phyloP scores from a whole-genome alignment of 306 rosid genomes.

The Vigna unguiculata region DNA sequence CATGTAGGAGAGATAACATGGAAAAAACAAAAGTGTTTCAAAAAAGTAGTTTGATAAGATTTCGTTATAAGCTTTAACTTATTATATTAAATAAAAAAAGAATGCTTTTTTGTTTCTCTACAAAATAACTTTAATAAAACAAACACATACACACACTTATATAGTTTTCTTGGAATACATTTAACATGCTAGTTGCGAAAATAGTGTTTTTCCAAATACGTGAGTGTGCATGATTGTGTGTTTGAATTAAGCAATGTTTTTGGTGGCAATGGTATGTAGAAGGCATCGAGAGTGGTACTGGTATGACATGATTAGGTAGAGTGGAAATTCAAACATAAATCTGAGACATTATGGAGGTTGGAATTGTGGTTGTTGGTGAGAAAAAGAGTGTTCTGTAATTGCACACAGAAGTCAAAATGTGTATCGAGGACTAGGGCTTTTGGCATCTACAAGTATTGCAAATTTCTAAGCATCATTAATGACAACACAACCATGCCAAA shows the following conservation, averaged over 20 bases:
- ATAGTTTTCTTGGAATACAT: too few species aligned
- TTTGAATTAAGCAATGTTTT: constrained; percentile 12
- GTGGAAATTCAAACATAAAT: constrained; percentile 38
- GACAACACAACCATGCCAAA: constrained; percentile 37
- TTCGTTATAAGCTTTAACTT: too few species aligned
- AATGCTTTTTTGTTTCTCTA: too few species aligned
- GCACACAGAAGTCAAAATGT: constrained; percentile 44
- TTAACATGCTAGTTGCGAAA: too few species aligned
- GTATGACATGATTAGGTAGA: constrained; percentile 7
- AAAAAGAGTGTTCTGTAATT: constrained; percentile 35
- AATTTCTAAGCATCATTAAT: constrained; percentile 52
- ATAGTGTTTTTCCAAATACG: too few species aligned
- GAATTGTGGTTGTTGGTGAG: constrained; percentile 44
- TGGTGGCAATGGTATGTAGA: background rate
- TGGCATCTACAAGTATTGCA: constrained; percentile 31
- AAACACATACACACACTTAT: too few species aligned
- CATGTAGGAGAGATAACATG: too few species aligned
- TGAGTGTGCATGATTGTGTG: background rate
- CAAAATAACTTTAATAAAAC: too few species aligned
- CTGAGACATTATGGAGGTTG: constrained; percentile 27
- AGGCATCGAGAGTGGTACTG: background rate
- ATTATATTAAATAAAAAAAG: too few species aligned
- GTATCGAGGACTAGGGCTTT: constrained; percentile 35
- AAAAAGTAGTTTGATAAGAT: too few species aligned
- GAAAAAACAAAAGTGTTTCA: too few species aligned